phyloP scores from a whole-genome alignment of 2,329 filamentous ascomycete genomes.

The Penicillium crustosum region DNA sequence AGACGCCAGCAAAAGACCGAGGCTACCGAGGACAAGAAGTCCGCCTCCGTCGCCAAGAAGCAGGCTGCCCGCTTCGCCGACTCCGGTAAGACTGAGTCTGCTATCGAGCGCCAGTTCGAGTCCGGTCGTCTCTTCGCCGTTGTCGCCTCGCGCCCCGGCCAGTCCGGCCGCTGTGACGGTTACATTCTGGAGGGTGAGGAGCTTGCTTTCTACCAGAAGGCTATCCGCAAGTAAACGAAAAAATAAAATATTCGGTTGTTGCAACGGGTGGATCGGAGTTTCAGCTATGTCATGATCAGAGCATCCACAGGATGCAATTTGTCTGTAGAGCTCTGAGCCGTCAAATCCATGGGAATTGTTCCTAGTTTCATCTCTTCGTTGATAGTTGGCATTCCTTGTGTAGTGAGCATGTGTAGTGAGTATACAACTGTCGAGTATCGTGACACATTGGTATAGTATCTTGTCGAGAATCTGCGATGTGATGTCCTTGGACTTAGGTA shows the following conservation, averaged over 20 bases:
- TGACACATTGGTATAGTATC: background rate
- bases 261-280: constrained; percentile 40
- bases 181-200: constrained; percentile 99
- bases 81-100: constrained; percentile 85
- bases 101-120: constrained; percentile 99
- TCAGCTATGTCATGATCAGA: constrained; percentile 40
- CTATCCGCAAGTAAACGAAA: constrained; percentile 88
- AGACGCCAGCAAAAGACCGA: constrained; percentile 78
- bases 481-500: background rate
- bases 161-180: constrained; percentile 94
- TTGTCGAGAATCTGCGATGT: background rate
- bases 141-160: constrained; percentile 87
- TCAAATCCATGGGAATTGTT: constrained; percentile 40
- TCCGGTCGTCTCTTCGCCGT: constrained; percentile 96
- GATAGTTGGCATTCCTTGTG: constrained; percentile 6
- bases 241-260: constrained; percentile 30
- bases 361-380: constrained; percentile 27
- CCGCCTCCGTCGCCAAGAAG: constrained; percentile 94
- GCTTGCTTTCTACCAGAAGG: constrained; percentile 99
- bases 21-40: constrained; percentile 74
- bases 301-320: constrained; percentile 34
- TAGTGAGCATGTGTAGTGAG: background rate
- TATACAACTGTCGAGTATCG: background rate
- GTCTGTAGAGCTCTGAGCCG: constrained; percentile 43
- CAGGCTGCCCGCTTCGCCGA: constrained; percentile 81